Conservation (phyloP, 2,329 filamentous ascomycete genomes). For the Orbilia oligospora region DNA sequence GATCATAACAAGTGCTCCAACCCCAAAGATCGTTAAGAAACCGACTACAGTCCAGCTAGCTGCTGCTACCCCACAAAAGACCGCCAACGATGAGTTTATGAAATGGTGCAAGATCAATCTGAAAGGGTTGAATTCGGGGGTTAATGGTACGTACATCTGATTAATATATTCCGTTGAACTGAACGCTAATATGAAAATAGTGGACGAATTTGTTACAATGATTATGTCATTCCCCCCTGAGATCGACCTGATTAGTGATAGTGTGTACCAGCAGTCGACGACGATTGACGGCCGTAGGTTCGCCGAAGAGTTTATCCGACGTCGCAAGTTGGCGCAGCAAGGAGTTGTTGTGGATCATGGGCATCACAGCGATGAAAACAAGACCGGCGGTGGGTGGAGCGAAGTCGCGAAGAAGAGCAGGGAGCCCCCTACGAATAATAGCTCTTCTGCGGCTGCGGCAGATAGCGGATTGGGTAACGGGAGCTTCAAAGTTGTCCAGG, state of each 20-base stretch:
- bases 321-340: slow-evolving; percentile 92
- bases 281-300: slow-evolving; percentile 95
- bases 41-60: slow-evolving; percentile 69
- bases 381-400: slow-evolving; percentile 82
- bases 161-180: not conserved
- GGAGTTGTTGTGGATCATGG: slow-evolving; percentile 83
- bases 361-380: slow-evolving; percentile 68
- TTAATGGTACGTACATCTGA: slow-evolving; percentile 73
- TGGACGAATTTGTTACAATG: slow-evolving; percentile 83
- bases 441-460: not conserved
- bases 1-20: slow-evolving; percentile 19
- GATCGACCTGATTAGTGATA: slow-evolving; percentile 85
- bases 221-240: slow-evolving; percentile 84
- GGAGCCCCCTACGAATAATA: slow-evolving; percentile 12
- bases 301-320: slow-evolving; percentile 92
- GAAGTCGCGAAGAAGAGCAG: slow-evolving; percentile 84
- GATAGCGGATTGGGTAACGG: slow-evolving; percentile 43
- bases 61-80: slow-evolving; percentile 69
- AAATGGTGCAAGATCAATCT: slow-evolving; percentile 91
- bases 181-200: slow-evolving; percentile 69
- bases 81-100: slow-evolving; percentile 89
- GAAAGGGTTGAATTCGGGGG: slow-evolving; percentile 78
- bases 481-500: slow-evolving; percentile 55
- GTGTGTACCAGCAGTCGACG: slow-evolving; percentile 86
- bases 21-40: slow-evolving; percentile 57